A percentile compares a stretch with the other conserved stretches of the same genome.
phyloP scores from a whole-genome alignment of 257 asterid species.

The Jasminum sambac region DNA sequence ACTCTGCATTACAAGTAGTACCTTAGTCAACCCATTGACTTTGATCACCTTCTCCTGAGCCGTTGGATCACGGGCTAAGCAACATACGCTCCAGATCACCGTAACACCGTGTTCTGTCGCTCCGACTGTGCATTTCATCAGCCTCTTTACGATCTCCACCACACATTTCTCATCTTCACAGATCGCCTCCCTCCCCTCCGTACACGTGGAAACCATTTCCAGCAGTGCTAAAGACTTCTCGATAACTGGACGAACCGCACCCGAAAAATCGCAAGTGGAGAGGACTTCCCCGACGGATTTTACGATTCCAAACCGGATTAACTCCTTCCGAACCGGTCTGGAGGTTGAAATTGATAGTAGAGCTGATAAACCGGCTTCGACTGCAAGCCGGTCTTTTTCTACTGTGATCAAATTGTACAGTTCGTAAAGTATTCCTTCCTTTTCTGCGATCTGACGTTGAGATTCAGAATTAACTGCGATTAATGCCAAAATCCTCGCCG shows the following conservation, averaged over 20 bases:
- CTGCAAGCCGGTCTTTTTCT: constrained; percentile 32
- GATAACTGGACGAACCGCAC: constrained; percentile 30
- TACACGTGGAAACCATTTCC: constrained; percentile 60
- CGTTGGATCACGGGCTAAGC: constrained; percentile 51
- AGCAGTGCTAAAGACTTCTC: constrained; percentile 55
- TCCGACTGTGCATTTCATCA: constrained; percentile 69
- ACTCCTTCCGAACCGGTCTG: constrained; percentile 61
- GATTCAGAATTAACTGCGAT: constrained; percentile 62
- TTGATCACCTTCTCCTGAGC: constrained; percentile 54
- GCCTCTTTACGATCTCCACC: constrained; percentile 56
- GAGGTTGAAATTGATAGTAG: constrained; percentile 51
- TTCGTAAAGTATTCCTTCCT: constrained; percentile 46
- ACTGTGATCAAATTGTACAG: constrained; percentile 39
- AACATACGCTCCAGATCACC: constrained; percentile 89
- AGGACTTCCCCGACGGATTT: constrained; percentile 45
- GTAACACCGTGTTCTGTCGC: constrained; percentile 85
- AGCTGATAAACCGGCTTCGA: constrained; percentile 60
- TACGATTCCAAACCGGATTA: constrained; percentile 66
- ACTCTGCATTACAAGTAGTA: constrained; percentile 89
- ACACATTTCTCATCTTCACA: constrained; percentile 56
- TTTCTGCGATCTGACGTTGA: constrained; percentile 49
- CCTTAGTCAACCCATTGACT: constrained; percentile 75
- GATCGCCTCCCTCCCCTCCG: constrained; percentile 77
- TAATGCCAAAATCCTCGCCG: constrained; percentile 52
- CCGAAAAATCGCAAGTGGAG: constrained; percentile 31